These are phyloP conservation scores for Crithidia bombi DNA, from an alignment of 208 protist genomes.

Conservation along the genomic window DNA sequence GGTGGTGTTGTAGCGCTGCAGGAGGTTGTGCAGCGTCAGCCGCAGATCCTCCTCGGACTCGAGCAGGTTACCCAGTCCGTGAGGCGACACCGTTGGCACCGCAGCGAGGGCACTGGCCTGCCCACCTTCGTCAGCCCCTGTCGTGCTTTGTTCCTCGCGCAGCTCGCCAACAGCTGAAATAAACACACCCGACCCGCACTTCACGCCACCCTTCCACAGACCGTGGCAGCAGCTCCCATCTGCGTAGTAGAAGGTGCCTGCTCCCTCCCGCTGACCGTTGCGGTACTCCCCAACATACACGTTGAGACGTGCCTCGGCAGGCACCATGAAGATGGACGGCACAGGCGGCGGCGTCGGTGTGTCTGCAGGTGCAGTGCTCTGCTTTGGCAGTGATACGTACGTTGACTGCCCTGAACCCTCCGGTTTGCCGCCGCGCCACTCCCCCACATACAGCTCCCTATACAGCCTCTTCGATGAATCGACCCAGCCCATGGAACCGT, in stretches of 20 bases:
- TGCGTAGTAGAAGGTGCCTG: slow-evolving; percentile 84
- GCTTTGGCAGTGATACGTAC: slow-evolving; percentile 46
- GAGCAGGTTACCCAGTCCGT: slow-evolving; percentile 22
- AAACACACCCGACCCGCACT: slow-evolving; percentile 64
- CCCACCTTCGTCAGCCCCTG: slow-evolving; percentile 31
- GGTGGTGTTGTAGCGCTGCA: slow-evolving; percentile 76
- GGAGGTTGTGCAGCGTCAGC: slow-evolving; percentile 34
- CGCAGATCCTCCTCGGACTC: slow-evolving; percentile 42
- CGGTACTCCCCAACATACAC: slow-evolving; percentile 71
- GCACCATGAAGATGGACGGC: slow-evolving; percentile 46
- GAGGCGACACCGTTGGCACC: slow-evolving; percentile 24
- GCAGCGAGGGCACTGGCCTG: slow-evolving; percentile 21
- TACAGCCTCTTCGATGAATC: slow-evolving; percentile 38
- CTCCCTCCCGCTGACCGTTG: slow-evolving; percentile 68
- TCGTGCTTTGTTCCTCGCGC: slow-evolving; percentile 1
- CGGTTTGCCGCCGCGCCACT: slow-evolving; percentile 68
- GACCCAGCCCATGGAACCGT: slow-evolving; percentile 84
- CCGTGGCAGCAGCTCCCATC: slow-evolving; percentile 89
- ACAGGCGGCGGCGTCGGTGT: slow-evolving; percentile 10
- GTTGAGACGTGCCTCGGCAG: slow-evolving; percentile 60
- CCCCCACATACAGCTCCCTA: slow-evolving; percentile 78
- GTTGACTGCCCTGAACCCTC: slow-evolving; percentile 74
- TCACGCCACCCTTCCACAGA: slow-evolving; percentile 64
- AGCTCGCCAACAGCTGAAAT: slow-evolving; percentile 60
- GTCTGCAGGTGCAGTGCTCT: not conserved